Evolutionary conservation across 345 rosid species (phyloP), one percentile per base, ranked within the genome.

Genomic region (Lenwebbia sp.): DNA sequence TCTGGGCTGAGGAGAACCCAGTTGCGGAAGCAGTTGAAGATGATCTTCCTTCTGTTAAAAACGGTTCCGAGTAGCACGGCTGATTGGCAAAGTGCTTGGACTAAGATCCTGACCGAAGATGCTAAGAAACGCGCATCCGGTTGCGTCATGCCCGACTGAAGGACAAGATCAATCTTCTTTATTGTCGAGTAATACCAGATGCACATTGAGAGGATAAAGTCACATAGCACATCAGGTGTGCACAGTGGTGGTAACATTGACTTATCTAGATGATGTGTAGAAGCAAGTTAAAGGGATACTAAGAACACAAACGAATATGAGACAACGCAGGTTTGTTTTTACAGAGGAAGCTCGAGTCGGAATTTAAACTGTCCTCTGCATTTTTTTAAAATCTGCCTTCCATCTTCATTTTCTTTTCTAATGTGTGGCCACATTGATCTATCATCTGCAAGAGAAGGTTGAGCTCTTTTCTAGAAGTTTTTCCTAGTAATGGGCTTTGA

Each of bases 1-100:
- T 86, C 28, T 97, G 99, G 99, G 95, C 95, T 14, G 90, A 88
- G 87, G 76, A 87, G 82, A 97, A 96, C 90, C 97, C 96, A 8
- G 90, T 87, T 17, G 91, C 90, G 49, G 75, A 92, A 87, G 83
- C 91, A 40, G 96, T 93, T 84, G 88, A 87, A 60, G 93, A 90
- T 62, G 90, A 86, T 55, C 41, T 82, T 83, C 87, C 89, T 17
- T n/a, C 8, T 12, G 84, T 55, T 14, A 90, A 88, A 89, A 90
- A 85, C 76, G 90, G 78, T 41, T 51, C 86, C 26, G 85, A 75
- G 9, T 44, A 60, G n/a, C 85, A 90, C 30, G 4, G 56, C 55
- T 4, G 52, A 82, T 51, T 23, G 9, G 26, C 22, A 51, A 51
- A 14, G 53, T 51, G 53, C 15, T 51, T 15, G 21, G 54, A 52